These are phyloP conservation scores for Tetrahymena thermophila DNA, from an alignment of 73 alveolate species.

Conservation along the genomic window DNA sequence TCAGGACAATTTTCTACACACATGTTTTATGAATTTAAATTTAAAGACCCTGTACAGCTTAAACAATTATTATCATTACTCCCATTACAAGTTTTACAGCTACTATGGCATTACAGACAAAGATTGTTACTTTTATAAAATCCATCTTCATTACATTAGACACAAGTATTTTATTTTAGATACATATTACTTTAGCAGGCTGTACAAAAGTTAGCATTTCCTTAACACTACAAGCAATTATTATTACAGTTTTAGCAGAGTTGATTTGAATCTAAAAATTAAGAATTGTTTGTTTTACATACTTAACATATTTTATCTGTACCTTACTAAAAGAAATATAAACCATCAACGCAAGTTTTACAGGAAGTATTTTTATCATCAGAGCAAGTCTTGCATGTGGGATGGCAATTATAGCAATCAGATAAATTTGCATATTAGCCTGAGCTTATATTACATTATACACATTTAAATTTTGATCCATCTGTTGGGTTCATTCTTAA, in stretches of 20 bases:
- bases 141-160: background rate
- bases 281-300: background rate
- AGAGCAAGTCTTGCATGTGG: background rate
- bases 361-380: background rate
- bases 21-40: background rate
- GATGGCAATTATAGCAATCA: background rate
- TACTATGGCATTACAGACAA: background rate
- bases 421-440: background rate
- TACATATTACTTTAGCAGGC: background rate
- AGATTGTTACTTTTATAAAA: background rate
- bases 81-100: background rate
- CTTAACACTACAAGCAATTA: background rate
- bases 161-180: background rate
- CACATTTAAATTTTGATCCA: background rate
- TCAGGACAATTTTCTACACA: background rate
- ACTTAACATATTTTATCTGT: background rate
- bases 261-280: background rate
- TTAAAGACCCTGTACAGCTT: background rate
- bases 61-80: background rate
- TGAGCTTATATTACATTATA: background rate
- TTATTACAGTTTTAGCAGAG: background rate
- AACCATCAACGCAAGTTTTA: background rate
- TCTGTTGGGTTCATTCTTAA: background rate
- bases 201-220: background rate
- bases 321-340: background rate